A percentile compares a stretch with the other conserved stretches of the same genome.
Evolutionary conservation across 352 stramenopile species (phyloP).

Genomic region (Pythium vanterpoolii): DNA sequence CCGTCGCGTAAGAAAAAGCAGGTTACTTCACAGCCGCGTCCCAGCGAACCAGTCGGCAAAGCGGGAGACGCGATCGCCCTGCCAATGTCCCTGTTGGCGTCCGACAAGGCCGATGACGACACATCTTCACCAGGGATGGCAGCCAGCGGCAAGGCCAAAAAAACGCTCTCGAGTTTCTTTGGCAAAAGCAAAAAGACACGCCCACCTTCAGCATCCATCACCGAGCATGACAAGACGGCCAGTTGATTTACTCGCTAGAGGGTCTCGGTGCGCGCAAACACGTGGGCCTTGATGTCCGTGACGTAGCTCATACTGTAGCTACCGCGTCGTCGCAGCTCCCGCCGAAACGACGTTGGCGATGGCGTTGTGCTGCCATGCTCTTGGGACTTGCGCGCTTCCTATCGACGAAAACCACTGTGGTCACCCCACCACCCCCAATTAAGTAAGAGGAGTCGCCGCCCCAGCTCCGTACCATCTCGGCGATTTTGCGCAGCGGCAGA

Average conservation of each 20-base stretch:
- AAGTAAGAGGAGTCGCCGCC: background rate
- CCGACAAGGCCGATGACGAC: constrained; percentile 16
- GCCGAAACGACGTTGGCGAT: constrained; percentile 66
- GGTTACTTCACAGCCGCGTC: constrained; percentile 2
- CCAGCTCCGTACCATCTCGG: constrained; percentile 26
- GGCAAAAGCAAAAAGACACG: constrained; percentile 14
- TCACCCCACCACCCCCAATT: background rate
- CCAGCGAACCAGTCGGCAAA: background rate
- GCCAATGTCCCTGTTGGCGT: background rate
- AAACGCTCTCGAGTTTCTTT: constrained; percentile 3
- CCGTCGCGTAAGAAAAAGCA: constrained; percentile 40
- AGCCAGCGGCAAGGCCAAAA: constrained; percentile 6
- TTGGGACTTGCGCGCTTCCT: constrained; percentile 29
- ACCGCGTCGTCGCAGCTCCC: constrained; percentile 72
- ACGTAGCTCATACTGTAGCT: constrained; percentile 90
- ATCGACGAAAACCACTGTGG: background rate
- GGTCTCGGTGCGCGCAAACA: constrained; percentile 60
- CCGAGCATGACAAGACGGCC: background rate
- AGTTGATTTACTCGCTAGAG: constrained; percentile 2
- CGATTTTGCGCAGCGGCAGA: constrained; percentile 53
- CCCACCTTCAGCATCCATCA: background rate
- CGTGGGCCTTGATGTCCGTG: constrained; percentile 84
- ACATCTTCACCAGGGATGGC: background rate
- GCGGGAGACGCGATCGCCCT: background rate
- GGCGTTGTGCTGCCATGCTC: constrained; percentile 5